A percentile compares a stretch with the other conserved stretches of the same genome.
Evolutionary conservation across 106 monocot genomes (phyloP).

Genomic region (Platanthera guangdongensis): DNA sequence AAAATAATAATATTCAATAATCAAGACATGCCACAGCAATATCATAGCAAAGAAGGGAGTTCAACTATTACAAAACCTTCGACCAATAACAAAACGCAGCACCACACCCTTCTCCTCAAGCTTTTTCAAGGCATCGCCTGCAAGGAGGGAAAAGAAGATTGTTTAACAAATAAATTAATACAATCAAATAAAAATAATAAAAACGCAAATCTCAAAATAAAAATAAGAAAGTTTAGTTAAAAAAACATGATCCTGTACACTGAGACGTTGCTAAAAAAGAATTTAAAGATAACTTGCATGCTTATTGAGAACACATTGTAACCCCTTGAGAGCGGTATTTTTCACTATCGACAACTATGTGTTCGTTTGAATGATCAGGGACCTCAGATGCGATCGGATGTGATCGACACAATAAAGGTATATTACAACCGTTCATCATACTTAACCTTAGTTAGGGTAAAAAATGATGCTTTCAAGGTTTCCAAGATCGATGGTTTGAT

Average conservation of each 20-base stretch:
- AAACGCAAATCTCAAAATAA: neutral
- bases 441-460: too few species aligned
- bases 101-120: slow-evolving; percentile 82
- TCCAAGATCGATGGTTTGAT: too few species aligned
- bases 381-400: too few species aligned
- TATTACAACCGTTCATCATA: too few species aligned
- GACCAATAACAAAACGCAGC: slow-evolving; percentile 96
- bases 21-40: neutral
- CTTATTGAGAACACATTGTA: neutral
- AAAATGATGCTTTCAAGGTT: too few species aligned
- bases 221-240: neutral
- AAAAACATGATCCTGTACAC: neutral
- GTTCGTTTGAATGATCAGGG: too few species aligned
- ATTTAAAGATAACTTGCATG: too few species aligned
- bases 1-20: neutral
- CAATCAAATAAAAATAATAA: neutral
- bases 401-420: too few species aligned
- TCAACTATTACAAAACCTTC: slow-evolving; percentile 55
- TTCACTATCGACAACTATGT: too few species aligned
- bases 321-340: too few species aligned
- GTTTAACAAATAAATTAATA: neutral
- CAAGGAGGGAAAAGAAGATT: slow-evolving; percentile 13
- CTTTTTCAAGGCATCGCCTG: slow-evolving; percentile 85
- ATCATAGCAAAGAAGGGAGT: slow-evolving; percentile 5
- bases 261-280: neutral